Evolutionary conservation across 352 stramenopile species (phyloP).

Genomic region (Phytopythium kandeliae): DNA sequence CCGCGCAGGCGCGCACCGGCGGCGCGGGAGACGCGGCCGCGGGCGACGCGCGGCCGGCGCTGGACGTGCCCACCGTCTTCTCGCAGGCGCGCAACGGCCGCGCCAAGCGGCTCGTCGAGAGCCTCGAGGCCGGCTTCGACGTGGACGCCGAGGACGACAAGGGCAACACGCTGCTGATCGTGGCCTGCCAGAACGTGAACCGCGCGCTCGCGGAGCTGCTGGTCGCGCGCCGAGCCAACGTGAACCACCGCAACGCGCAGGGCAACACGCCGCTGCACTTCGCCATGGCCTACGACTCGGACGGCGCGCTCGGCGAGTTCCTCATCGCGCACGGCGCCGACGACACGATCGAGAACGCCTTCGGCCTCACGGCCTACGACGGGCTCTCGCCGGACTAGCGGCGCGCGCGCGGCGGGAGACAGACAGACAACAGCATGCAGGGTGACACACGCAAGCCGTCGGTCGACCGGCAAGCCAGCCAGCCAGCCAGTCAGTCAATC

Average conservation of each 20-base stretch:
- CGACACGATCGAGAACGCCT: constrained; percentile 93
- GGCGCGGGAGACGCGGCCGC: not conserved
- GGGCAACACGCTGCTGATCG: constrained; percentile 89
- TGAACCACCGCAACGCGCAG: constrained; percentile 90
- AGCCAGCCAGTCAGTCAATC: too few relatives aligned
- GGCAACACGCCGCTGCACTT: constrained; percentile 94
- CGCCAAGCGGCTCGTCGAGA: constrained; percentile 86
- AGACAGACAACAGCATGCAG: not conserved
- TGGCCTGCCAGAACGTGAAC: constrained; percentile 90
- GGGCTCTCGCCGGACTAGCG: constrained; percentile 62
- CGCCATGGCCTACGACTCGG: constrained; percentile 90
- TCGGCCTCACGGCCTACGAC: constrained; percentile 92
- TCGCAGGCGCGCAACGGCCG: constrained; percentile 87
- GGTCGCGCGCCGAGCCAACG: constrained; percentile 71
- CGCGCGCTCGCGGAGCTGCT: constrained; percentile 87
- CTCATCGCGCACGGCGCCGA: constrained; percentile 91
- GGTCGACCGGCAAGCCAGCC: too few relatives aligned
- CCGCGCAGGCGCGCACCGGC: constrained; percentile 22
- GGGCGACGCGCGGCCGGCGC: constrained; percentile 16
- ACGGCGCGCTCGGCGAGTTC: constrained; percentile 88
- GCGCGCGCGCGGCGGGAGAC: not conserved
- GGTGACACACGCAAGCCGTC: too few relatives aligned
- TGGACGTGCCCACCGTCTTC: constrained; percentile 79
- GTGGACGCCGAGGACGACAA: constrained; percentile 90
- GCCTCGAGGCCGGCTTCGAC: constrained; percentile 85